A percentile compares a stretch with the other conserved stretches of the same genome.
These are phyloP conservation scores for Claviceps fusiformis DNA, from an alignment of 2,329 filamentous ascomycete genomes.

Conservation along the genomic window DNA sequence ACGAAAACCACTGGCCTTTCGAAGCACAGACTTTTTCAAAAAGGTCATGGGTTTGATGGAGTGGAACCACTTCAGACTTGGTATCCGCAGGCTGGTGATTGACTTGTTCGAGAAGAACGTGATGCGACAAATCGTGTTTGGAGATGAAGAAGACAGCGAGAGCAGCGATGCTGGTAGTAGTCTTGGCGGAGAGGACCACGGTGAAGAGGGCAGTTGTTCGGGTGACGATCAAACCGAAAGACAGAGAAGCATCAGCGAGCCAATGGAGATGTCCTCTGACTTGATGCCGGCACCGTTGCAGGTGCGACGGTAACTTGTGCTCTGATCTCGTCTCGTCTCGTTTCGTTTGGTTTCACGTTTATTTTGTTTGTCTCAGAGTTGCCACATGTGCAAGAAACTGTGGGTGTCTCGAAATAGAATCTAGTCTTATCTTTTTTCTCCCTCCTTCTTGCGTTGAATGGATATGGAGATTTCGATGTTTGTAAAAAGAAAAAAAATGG, in stretches of 20 bases:
- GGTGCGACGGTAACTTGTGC: conserved; percentile 14
- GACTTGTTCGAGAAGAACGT: conserved; percentile 91
- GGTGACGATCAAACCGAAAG: conserved; percentile 42
- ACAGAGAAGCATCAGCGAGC: conserved; percentile 39
- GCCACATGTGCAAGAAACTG: not conserved
- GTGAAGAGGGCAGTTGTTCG: conserved; percentile 33
- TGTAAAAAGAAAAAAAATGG: not conserved
- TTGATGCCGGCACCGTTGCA: conserved; percentile 22
- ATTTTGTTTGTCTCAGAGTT: not conserved
- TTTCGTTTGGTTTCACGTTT: not conserved
- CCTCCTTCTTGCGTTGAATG: not conserved
- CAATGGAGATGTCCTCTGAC: conserved; percentile 20
- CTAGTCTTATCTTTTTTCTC: not conserved
- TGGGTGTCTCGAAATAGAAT: not conserved
- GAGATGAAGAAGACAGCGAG: conserved; percentile 53
- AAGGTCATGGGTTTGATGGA: conserved; percentile 77
- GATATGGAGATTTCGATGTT: not conserved
- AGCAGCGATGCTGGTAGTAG: conserved; percentile 45
- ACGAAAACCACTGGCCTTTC: conserved; percentile 62
- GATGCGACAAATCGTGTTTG: conserved; percentile 70
- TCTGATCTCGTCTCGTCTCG: no score
- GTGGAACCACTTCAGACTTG: conserved; percentile 76
- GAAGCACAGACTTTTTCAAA: conserved; percentile 64
- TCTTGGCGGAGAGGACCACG: conserved; percentile 35
- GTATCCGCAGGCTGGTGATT: conserved; percentile 77